A percentile compares a stretch with the other conserved stretches of the same genome.
Evolutionary conservation across 345 rosid genomes (phyloP).

Genomic region (Excoecaria cochinchinensis): DNA sequence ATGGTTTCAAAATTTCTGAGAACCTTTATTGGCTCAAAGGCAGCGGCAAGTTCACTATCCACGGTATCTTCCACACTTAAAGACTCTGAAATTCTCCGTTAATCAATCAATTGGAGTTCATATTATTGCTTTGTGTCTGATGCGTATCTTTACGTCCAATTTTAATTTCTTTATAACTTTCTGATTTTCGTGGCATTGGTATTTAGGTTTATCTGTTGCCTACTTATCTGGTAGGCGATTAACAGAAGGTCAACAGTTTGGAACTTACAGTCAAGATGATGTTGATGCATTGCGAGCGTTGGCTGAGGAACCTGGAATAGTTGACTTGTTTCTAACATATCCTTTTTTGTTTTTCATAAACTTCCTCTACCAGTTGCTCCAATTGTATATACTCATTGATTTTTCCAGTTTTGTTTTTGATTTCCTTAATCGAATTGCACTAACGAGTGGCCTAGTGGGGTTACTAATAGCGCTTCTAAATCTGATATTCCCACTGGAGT

Average conservation of each 20-base stretch:
- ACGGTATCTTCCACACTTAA: slow-evolving; percentile 35
- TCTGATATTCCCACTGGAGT: slow-evolving; percentile 53
- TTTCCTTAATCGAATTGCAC: slow-evolving; percentile 56
- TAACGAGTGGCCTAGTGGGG: slow-evolving; percentile 94
- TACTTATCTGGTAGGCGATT: slow-evolving; percentile 84
- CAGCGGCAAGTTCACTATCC: slow-evolving; percentile 82
- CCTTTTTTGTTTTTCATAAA: slow-evolving; percentile 38
- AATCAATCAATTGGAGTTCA: neutral
- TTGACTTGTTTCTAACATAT: slow-evolving; percentile 85
- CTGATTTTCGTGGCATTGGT: slow-evolving; percentile 27
- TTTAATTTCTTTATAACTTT: neutral
- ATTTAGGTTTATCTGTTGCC: slow-evolving; percentile 69
- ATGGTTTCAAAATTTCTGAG: slow-evolving; percentile 55
- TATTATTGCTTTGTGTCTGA: neutral
- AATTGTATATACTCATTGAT: neutral
- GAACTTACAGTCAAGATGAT: slow-evolving; percentile 78
- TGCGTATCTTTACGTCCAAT: neutral
- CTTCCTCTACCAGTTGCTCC: neutral
- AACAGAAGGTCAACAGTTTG: slow-evolving; percentile 54
- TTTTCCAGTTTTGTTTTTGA: slow-evolving; percentile 11
- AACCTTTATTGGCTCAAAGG: slow-evolving; percentile 84
- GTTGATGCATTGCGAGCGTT: slow-evolving; percentile 88
- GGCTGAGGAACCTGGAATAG: slow-evolving; percentile 80
- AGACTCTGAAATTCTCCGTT: neutral
- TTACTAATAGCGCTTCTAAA: slow-evolving; percentile 51